These are phyloP conservation scores for Pestalotiopsis fici DNA, from an alignment of 2,329 filamentous ascomycete genomes.

Conservation along the genomic window DNA sequence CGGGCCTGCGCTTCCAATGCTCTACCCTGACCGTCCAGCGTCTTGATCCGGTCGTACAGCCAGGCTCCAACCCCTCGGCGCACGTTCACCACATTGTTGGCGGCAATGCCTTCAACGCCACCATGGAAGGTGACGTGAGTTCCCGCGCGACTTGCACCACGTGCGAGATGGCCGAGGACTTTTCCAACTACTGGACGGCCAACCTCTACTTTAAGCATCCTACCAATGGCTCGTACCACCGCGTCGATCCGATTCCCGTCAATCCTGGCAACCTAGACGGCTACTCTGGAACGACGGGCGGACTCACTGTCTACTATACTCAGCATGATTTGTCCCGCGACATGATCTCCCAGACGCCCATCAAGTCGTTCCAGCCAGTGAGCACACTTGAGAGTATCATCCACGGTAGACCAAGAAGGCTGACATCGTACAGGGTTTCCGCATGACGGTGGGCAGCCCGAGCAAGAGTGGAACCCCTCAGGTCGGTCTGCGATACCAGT, in stretches of 20 bases:
- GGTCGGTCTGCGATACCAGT: slow-evolving; percentile 40
- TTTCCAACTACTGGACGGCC: slow-evolving; percentile 37
- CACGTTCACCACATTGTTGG: slow-evolving; percentile 32
- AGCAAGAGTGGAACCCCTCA: slow-evolving; percentile 31
- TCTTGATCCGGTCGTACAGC: slow-evolving; percentile 30
- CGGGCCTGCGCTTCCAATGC: slow-evolving; percentile 30
- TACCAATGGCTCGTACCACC: neutral
- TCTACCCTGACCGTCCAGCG: slow-evolving; percentile 29
- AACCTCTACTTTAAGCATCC: slow-evolving; percentile 20
- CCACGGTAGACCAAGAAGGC: neutral
- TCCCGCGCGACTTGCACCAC: slow-evolving; percentile 43
- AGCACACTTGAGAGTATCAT: neutral
- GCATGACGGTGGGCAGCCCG: slow-evolving; percentile 40
- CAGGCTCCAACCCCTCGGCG: slow-evolving; percentile 24
- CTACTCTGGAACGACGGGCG: slow-evolving; percentile 13
- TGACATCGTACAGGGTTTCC: slow-evolving; percentile 34
- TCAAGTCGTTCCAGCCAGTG: slow-evolving; percentile 26
- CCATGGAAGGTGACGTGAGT: slow-evolving; percentile 39
- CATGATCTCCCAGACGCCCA: slow-evolving; percentile 37
- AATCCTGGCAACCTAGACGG: slow-evolving; percentile 14
- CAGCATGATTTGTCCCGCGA: slow-evolving; percentile 21
- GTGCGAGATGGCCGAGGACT: slow-evolving; percentile 38
- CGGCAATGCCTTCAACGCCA: slow-evolving; percentile 45
- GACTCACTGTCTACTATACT: slow-evolving; percentile 5
- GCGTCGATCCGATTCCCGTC: slow-evolving; percentile 11